Base-by-base conservation (phyloP, 345 rosid species). In the Populus simonii region DNA sequence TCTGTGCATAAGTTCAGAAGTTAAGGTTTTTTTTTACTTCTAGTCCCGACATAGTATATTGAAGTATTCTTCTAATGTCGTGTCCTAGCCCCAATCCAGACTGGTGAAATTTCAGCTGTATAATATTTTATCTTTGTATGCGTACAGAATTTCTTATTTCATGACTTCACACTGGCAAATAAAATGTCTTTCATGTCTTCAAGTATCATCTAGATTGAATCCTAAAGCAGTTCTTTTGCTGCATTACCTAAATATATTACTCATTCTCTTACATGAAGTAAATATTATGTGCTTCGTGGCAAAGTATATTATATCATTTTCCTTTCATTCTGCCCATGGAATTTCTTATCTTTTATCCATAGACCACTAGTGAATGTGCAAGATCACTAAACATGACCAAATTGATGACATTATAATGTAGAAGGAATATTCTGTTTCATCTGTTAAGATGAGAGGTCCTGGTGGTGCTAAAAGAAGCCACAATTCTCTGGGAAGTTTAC, bases 361-460 rank as follows among this genome's bases (percentile, higher is more conserved):
- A 15, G 17, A 16, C 20, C 4, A 47, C 17, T 12, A 47, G 53
- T 4, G 53, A 47, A 63, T 8, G 11, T 63, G 67, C 67, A 63
- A 23, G 41, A 6, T 61, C 25, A 16, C 53, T 74, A 33, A 63
- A 74, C 29, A 36, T 47, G 22, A 71, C 8, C 8, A 1, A 20
- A 36, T n/a, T 12, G 51, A 66, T 51, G 61, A 25, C 22, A 23
- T 31, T 20, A 23, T 62, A 2, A 33, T 36, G 47, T 75, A 79
- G 61, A 76, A 92, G 97, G 93, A 86, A 39, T 85, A 85, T 72
- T 94, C 95, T 6, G 66, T 84, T 72, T 84, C 96, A 76, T 91
- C 94, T 73, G 80, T 83, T 70, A 91, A 86, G 87, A 87, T 76
- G 89, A 85, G 85, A 84, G 90, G 79, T 69, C 72, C 89, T 27